Conservation (phyloP, 306 rosid genomes). For the Nissolia schottii region DNA sequence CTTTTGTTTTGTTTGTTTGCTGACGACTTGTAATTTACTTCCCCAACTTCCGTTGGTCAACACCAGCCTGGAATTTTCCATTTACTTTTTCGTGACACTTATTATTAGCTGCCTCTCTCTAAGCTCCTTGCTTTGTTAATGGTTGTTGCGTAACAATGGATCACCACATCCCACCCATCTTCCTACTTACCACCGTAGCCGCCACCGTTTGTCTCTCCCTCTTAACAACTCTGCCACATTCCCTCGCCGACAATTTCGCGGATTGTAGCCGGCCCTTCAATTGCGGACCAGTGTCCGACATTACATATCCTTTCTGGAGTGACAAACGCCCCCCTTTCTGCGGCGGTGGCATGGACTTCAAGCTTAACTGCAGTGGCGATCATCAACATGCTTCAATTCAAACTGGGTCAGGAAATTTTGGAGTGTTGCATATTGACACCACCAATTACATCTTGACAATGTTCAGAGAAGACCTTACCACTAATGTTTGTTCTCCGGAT, state of each 20-base stretch:
- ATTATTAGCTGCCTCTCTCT: too few relatives aligned
- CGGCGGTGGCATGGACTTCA: not conserved
- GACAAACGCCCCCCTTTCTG: not conserved
- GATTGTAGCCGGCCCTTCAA: not conserved
- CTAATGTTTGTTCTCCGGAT: not conserved
- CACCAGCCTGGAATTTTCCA: not conserved
- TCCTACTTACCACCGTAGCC: not conserved
- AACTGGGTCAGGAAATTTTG: not conserved
- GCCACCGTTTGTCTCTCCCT: not conserved
- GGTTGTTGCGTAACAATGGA: too few relatives aligned
- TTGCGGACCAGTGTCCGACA: constrained; percentile 11
- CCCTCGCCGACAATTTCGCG: not conserved
- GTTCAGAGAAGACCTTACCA: not conserved
- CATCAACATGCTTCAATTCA: not conserved
- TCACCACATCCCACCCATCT: not conserved
- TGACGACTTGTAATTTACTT: too few relatives aligned
- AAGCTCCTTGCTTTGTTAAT: too few relatives aligned
- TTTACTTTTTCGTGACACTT: too few relatives aligned
- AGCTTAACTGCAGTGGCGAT: not conserved
- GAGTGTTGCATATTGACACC: not conserved
- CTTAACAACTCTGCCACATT: not conserved
- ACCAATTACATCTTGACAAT: not conserved
- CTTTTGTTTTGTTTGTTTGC: too few relatives aligned
- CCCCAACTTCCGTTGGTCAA: too few relatives aligned
- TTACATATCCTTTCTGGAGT: constrained; percentile 43